These are phyloP conservation scores for Apophysomyces sp. DNA, from an alignment of 371 early-diverging fungal genomes.

Conservation along the genomic window DNA sequence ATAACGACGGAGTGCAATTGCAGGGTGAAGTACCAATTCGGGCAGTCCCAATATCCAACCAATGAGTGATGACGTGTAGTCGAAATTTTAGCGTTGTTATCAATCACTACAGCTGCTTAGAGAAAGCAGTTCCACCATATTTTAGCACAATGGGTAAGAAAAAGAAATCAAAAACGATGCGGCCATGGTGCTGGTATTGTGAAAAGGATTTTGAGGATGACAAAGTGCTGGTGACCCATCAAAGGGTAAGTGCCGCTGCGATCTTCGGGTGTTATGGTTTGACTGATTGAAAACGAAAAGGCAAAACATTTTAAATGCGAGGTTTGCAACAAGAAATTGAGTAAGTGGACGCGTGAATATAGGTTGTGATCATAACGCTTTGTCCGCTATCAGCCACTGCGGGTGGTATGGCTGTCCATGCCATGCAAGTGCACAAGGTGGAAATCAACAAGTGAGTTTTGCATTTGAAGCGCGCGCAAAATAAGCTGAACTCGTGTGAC, in stretches of 20 bases:
- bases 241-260: conserved; percentile 45
- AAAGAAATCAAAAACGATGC: conserved; percentile 41
- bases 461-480: background rate
- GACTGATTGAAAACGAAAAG: conserved; percentile 17
- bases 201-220: conserved; percentile 97
- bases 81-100: conserved; percentile 8
- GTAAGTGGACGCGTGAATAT: conserved; percentile 29
- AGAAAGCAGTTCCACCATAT: background rate
- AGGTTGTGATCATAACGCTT: background rate
- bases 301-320: conserved; percentile 94
- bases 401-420: conserved; percentile 90
- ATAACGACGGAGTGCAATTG: too few relatives aligned
- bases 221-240: conserved; percentile 90
- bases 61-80: background rate
- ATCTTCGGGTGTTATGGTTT: background rate
- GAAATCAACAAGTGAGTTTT: conserved; percentile 64
- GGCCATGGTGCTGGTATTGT: conserved; percentile 84
- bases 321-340: conserved; percentile 81
- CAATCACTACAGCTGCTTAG: background rate
- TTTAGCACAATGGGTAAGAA: conserved; percentile 40
- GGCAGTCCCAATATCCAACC: too few relatives aligned
- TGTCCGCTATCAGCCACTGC: conserved; percentile 59
- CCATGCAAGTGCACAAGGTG: conserved; percentile 93
- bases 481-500: background rate
- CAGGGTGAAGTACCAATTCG: too few relatives aligned